Percentiles rank a stretch among this genome's conserved stretches.
Conservation (phyloP, 257 asterid species). For the Lavandula angustifolia region DNA sequence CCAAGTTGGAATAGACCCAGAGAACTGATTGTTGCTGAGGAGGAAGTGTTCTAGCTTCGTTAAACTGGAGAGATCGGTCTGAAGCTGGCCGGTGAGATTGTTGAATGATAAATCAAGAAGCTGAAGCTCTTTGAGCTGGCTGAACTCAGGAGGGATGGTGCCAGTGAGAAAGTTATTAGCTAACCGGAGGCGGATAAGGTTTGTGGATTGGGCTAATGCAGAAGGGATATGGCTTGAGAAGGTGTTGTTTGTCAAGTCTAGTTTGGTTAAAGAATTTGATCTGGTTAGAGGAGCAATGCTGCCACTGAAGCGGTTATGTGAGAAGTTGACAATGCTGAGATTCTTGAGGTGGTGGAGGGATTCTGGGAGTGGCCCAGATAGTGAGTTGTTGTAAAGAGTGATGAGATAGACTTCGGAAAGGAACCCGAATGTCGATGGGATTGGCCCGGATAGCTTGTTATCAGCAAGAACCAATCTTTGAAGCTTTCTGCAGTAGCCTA, state of each 20-base stretch:
- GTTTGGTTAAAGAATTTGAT: conserved; percentile 51
- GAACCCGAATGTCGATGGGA: conserved; percentile 67
- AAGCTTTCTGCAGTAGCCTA: conserved; percentile 83
- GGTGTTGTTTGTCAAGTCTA: conserved; percentile 80
- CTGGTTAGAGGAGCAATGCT: conserved; percentile 55
- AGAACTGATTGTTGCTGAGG: conserved; percentile 55
- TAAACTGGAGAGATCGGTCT: conserved; percentile 49
- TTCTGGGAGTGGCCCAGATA: conserved; percentile 79
- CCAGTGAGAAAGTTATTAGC: conserved; percentile 70
- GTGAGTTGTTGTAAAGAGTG: conserved; percentile 83
- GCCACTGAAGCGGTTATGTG: conserved; percentile 68
- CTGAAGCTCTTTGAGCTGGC: conserved; percentile 56
- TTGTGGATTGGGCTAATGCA: conserved; percentile 50
- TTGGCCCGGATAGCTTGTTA: conserved; percentile 73
- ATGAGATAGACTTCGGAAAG: conserved; percentile 58
- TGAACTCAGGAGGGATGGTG: conserved; percentile 54
- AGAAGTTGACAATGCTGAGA: conserved; percentile 68
- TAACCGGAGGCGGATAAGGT: conserved; percentile 66
- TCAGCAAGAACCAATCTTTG: conserved; percentile 68
- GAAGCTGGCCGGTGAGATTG: conserved; percentile 54
- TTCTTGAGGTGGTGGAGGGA: conserved; percentile 67
- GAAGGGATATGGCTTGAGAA: conserved; percentile 70
- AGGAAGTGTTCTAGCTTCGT: conserved; percentile 64
- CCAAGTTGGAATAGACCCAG: conserved; percentile 66
- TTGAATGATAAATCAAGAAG: conserved; percentile 81